Evolutionary conservation across 768 basidiomycete species (phyloP), one percentile per base, ranked within the genome.

Genomic region (Boletus coccyginus): DNA sequence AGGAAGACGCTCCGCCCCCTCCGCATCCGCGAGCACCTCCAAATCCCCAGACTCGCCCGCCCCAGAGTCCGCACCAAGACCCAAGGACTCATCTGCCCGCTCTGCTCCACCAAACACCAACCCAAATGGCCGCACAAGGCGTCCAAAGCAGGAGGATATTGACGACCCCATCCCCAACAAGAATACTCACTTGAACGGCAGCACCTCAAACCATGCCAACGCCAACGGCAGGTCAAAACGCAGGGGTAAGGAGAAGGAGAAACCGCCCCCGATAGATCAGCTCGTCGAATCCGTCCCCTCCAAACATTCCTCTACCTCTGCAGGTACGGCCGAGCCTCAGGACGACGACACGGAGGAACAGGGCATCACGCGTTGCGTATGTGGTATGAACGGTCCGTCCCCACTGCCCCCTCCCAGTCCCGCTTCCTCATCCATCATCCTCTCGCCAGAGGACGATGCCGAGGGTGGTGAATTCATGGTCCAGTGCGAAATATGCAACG

Each of bases 391-490:
- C 60, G 89, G 88, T 92, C 64, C 66, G 84, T 75, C 61, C 60
- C 46, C 56, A 40, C 50, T 52, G 46, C 40, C 31, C 49, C 52
- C 43, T 49, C 44, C 56, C 16, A 44, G 45, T 14, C 41, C 62
- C 56, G 32, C 46, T 27, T 54, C 50, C 65, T 70, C 61, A 75
- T 66, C 64, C 58, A 56, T 55, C 60, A 45, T 56, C 56, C 53
- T 56, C 51, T 59, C 67, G 74, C 74, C 73, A 78, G 88, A 89
- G 70, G 86, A 87, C 64, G 87, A 88, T 67, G 82, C 84, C 50
- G 86, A 88, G 69, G 92, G 90, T 50, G 92, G 93, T 46, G 94
- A 93, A 70, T 92, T 96, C 76, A 97, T 98, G 92, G 93, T 98
- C 49, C 90, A 94, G 71, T 99, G 96, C 75, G 96, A 98, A 75